Conservation (phyloP, 2,329 filamentous ascomycete species). For the Sporothrix pallida region DNA sequence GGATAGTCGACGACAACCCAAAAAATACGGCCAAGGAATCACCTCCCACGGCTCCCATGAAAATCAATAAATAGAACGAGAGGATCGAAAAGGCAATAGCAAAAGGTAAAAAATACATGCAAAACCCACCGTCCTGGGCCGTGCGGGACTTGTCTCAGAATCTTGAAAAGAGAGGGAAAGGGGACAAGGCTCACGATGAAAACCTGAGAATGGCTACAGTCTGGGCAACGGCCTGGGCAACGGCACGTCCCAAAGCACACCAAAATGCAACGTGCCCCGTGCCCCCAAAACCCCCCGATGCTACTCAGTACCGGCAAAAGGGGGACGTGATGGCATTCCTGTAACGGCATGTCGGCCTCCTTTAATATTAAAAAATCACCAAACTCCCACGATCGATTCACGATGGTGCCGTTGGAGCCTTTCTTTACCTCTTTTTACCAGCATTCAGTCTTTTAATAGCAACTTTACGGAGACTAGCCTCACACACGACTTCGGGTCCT, state of each 20-base stretch:
- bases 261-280: constrained; percentile 17
- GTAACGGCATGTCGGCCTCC: constrained; percentile 15
- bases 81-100: not conserved
- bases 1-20: not conserved
- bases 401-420: not conserved
- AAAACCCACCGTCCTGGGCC: constrained; percentile 16
- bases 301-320: not conserved
- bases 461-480: not conserved
- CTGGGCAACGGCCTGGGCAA: not conserved
- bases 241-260: not conserved
- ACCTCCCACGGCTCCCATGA: not conserved
- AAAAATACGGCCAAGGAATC: not conserved
- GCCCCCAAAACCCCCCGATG: not conserved
- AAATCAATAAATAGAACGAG: not conserved
- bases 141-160: not conserved
- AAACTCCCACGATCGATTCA: not conserved
- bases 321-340: constrained; percentile 22
- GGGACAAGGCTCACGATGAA: not conserved
- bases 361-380: not conserved
- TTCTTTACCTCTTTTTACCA: no score
- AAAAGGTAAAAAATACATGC: not conserved
- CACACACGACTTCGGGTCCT: not conserved
- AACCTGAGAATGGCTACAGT: not conserved
- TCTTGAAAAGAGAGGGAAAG: not conserved
- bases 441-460: not conserved